Conservation (phyloP, 176 grass and related monocot species). For the Paspalum notatum region DNA sequence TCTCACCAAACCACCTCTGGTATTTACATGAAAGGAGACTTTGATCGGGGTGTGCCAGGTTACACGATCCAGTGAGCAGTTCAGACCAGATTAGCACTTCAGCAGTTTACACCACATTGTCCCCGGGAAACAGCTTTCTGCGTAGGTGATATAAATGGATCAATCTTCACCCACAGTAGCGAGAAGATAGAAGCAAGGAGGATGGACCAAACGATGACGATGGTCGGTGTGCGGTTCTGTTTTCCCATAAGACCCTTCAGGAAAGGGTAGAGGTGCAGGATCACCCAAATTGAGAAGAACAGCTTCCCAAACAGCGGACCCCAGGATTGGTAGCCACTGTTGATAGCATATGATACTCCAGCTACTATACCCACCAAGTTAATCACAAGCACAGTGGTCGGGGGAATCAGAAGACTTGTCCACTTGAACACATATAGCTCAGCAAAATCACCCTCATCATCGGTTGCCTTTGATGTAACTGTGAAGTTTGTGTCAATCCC, state of each 20-base stretch:
- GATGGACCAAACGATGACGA: constrained; percentile 89
- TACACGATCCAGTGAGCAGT: constrained; percentile 19
- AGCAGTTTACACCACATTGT: constrained; percentile 78
- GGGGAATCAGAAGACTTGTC: constrained; percentile 75
- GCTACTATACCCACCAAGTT: constrained; percentile 85
- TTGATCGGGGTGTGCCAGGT: background rate
- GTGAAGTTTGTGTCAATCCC: constrained; percentile 89
- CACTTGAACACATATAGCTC: constrained; percentile 84
- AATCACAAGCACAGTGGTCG: constrained; percentile 74
- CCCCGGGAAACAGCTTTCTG: constrained; percentile 51
- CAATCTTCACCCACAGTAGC: constrained; percentile 77
- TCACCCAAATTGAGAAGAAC: constrained; percentile 92
- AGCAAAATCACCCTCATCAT: constrained; percentile 73
- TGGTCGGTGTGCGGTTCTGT: constrained; percentile 80
- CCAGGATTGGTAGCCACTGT: constrained; percentile 90
- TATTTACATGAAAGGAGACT: constrained; percentile 39
- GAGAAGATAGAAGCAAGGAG: constrained; percentile 90
- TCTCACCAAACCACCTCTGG: constrained; percentile 24
- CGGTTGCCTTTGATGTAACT: constrained; percentile 75
- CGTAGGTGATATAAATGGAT: constrained; percentile 66
- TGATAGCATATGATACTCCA: constrained; percentile 76
- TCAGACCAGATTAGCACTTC: constrained; percentile 60
- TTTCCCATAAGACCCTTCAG: constrained; percentile 80
- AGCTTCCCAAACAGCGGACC: constrained; percentile 82
- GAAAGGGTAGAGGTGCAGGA: constrained; percentile 89